A percentile compares a stretch with the other conserved stretches of the same genome.
These are phyloP conservation scores for Mycosarcoma mackinlayi DNA, from an alignment of 1,284 basidiomycete species.

Conservation along the genomic window DNA sequence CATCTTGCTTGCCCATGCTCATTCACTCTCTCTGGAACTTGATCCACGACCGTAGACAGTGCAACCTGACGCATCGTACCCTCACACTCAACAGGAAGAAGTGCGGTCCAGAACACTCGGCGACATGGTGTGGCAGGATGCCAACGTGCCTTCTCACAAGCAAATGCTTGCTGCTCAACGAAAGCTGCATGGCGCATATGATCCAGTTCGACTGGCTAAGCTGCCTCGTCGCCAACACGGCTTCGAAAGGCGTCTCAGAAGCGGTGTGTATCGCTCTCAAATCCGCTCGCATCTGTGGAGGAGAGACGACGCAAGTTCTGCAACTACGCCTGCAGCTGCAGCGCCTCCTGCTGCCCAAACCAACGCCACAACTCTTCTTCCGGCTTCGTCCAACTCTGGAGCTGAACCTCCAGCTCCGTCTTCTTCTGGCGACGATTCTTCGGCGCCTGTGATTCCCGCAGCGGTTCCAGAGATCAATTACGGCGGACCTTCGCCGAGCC, in stretches of 20 bases:
- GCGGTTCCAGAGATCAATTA: constrained; percentile 4
- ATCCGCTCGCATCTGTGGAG: background rate
- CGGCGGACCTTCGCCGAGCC: background rate
- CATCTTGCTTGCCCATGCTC: no score
- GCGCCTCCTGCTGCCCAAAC: background rate
- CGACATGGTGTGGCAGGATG: constrained; percentile 22
- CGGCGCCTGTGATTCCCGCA: background rate
- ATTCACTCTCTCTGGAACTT: no score
- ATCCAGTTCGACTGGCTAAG: constrained; percentile 16
- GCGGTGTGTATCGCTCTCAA: background rate
- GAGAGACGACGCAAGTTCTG: background rate
- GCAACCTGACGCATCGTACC: no score
- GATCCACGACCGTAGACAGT: no score
- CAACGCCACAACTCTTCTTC: background rate
- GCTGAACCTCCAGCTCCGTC: background rate
- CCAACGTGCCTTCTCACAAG: constrained; percentile 9
- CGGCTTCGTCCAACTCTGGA: background rate
- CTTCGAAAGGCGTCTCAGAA: background rate
- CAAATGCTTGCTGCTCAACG: constrained; percentile 17
- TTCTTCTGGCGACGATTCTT: background rate
- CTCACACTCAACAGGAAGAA: no score
- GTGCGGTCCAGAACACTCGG: no score
- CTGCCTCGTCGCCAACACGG: background rate
- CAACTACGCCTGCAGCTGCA: background rate
- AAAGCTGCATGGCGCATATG: constrained; percentile 23